These are phyloP conservation scores for Naumovozyma dairenensis DNA, from an alignment of 805 yeast genomes.

Conservation along the genomic window DNA sequence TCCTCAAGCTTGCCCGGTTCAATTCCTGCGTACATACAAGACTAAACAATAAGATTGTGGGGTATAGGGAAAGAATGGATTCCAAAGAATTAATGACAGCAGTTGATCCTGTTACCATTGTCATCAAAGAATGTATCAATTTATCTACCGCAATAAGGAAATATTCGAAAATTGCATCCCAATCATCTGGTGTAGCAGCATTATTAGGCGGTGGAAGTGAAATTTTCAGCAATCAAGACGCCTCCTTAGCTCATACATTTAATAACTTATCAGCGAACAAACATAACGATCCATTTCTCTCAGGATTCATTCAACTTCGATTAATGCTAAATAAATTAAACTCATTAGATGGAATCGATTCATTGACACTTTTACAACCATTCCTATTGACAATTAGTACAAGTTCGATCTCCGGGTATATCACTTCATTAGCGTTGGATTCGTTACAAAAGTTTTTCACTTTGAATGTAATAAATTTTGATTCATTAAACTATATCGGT, in stretches of 20 bases:
- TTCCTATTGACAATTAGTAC: conserved; percentile 76
- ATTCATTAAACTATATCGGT: conserved; percentile 54
- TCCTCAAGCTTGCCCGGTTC: too few relatives aligned
- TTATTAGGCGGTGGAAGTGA: conserved; percentile 58
- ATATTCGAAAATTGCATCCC: conserved; percentile 55
- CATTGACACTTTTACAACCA: conserved; percentile 73
- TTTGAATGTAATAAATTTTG: conserved; percentile 51
- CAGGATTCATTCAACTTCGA: conserved; percentile 72
- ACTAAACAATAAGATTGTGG: too few relatives aligned
- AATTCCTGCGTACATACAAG: too few relatives aligned
- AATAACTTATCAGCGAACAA: conserved; percentile 24
- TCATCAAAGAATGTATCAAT: conserved; percentile 79
- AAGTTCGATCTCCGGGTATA: conserved; percentile 74
- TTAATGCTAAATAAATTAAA: conserved; percentile 52
- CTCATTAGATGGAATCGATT: conserved; percentile 48
- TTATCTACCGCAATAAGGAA: conserved; percentile 87
- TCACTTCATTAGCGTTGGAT: conserved; percentile 71
- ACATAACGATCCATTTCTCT: conserved; percentile 49
- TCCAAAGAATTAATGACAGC: too few relatives aligned
- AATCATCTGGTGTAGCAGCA: conserved; percentile 73
- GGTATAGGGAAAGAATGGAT: too few relatives aligned
- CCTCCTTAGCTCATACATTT: conserved; percentile 30
- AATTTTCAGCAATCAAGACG: conserved; percentile 39
- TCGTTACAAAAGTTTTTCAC: conserved; percentile 66
- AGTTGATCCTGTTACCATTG: conserved; percentile 70